These are phyloP conservation scores for Gossypium trilobum DNA, from an alignment of 441 rosid species.

Conservation along the genomic window DNA sequence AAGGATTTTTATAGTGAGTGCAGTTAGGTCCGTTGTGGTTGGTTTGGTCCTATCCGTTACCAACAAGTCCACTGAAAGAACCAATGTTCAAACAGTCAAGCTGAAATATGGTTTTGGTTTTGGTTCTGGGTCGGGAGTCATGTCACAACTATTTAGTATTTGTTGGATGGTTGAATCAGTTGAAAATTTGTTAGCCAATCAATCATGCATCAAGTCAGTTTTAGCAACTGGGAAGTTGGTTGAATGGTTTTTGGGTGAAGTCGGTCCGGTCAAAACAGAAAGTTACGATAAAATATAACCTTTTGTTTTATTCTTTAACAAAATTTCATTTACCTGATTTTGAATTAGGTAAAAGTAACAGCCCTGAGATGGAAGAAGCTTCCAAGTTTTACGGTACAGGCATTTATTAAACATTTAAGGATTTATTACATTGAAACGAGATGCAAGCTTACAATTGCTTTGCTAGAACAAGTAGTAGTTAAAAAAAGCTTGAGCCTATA, in stretches of 20 bases:
- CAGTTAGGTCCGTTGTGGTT: neutral
- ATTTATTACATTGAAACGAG: neutral
- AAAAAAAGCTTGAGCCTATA: neutral
- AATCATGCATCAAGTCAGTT: neutral
- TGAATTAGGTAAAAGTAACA: too few relatives aligned
- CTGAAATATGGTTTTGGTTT: neutral
- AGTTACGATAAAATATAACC: neutral
- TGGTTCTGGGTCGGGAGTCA: neutral
- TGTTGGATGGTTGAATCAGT: neutral
- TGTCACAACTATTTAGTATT: neutral
- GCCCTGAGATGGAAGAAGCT: too few relatives aligned
- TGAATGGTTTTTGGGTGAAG: neutral
- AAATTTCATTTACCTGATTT: neutral
- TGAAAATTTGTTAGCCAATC: neutral
- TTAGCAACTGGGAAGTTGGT: neutral
- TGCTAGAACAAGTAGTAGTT: neutral
- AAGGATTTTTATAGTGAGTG: neutral
- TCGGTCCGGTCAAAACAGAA: neutral
- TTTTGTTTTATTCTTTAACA: neutral
- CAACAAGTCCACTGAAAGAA: neutral
- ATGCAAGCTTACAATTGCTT: neutral
- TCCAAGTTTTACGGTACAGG: too few relatives aligned
- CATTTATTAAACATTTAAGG: neutral
- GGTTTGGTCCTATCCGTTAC: neutral
- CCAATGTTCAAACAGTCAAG: neutral